Conservation (phyloP, 257 asterid genomes). For the Marsdenia floribunda region DNA sequence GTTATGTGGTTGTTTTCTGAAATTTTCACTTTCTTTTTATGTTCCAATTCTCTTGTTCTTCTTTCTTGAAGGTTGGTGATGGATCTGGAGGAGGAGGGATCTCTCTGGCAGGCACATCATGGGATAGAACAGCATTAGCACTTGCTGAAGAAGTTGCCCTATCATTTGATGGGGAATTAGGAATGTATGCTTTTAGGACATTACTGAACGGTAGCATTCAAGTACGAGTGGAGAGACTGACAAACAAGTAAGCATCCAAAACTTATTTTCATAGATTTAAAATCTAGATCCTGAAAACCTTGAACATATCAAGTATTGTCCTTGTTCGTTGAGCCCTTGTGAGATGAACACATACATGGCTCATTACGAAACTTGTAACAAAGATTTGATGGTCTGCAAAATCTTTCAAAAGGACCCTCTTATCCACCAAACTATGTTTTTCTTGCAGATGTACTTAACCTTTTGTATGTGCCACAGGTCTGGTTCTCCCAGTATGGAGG, state of each 20-base stretch:
- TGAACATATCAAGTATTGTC: neutral
- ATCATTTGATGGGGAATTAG: slow-evolving; percentile 73
- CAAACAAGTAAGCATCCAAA: slow-evolving; percentile 58
- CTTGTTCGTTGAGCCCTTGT: neutral
- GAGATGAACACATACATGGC: neutral
- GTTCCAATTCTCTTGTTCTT: slow-evolving; percentile 6
- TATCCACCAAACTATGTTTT: no score
- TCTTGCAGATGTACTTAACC: neutral
- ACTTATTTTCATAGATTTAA: neutral
- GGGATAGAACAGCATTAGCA: slow-evolving; percentile 70
- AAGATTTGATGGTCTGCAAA: no score
- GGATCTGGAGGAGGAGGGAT: slow-evolving; percentile 91
- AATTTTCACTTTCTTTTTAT: neutral
- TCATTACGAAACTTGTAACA: no score
- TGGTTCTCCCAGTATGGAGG: slow-evolving; percentile 78
- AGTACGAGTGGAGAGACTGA: slow-evolving; percentile 81
- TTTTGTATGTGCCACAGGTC: slow-evolving; percentile 42
- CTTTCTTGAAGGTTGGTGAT: slow-evolving; percentile 59
- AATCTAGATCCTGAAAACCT: neutral
- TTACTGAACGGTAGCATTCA: slow-evolving; percentile 51
- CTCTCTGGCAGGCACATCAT: slow-evolving; percentile 62
- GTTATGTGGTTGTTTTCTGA: neutral
- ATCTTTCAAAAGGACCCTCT: no score
- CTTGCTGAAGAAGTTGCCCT: slow-evolving; percentile 72
- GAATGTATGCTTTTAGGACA: slow-evolving; percentile 84